These are phyloP conservation scores for Penicillium sumatraense DNA, from an alignment of 2,329 filamentous ascomycete species.

Conservation along the genomic window DNA sequence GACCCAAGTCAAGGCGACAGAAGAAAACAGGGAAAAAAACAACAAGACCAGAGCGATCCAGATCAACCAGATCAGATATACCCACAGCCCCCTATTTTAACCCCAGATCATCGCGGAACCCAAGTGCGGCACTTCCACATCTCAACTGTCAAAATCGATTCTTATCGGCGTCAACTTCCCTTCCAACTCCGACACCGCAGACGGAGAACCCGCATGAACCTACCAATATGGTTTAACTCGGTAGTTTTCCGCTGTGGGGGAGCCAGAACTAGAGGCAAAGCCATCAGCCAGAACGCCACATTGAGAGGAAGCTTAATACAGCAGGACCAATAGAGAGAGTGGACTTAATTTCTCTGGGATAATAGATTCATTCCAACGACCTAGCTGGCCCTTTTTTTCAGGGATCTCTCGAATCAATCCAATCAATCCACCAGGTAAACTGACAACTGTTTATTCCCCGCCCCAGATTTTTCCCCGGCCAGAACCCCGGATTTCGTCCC, in stretches of 20 bases:
- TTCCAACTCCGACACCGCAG: not conserved
- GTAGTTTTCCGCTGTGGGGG: constrained; percentile 19
- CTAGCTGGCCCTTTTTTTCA: too few relatives aligned
- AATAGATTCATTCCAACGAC: too few relatives aligned
- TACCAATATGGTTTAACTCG: constrained; percentile 9
- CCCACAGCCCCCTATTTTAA: not conserved
- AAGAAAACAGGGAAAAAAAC: not conserved
- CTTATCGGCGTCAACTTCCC: not conserved
- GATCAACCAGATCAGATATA: not conserved
- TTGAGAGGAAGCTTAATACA: not conserved
- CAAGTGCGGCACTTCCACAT: not conserved
- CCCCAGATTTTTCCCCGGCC: not conserved
- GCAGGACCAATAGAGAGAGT: constrained; percentile 2
- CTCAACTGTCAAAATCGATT: not conserved
- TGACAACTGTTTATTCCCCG: too few relatives aligned
- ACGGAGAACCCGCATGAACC: constrained; percentile 12
- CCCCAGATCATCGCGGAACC: not conserved
- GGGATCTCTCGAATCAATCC: too few relatives aligned
- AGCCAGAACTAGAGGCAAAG: not conserved
- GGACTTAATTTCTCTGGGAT: not conserved
- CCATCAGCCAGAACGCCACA: too few relatives aligned
- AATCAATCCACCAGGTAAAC: too few relatives aligned
- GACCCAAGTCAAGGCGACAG: not conserved
- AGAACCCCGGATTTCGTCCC: not conserved
- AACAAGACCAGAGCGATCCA: not conserved